Conservation (phyloP, 441 rosid species). For the Sinapis alba region DNA sequence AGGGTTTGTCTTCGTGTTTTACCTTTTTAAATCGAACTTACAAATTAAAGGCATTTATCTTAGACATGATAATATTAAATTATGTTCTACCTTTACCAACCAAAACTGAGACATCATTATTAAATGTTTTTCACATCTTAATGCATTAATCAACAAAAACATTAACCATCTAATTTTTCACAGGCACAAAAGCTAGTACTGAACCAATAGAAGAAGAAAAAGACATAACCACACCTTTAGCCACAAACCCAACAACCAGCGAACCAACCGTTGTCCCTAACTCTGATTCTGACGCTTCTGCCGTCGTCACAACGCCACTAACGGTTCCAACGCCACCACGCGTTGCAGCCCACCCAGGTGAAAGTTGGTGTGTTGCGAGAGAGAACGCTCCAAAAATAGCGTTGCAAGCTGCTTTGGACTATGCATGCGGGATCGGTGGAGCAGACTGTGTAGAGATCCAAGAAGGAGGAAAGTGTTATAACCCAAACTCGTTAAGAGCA, state of each 20-base stretch:
- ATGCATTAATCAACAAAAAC: conserved; percentile 11
- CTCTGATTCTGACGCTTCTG: conserved; percentile 74
- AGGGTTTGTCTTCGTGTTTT: conserved; percentile 7
- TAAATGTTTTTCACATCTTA: conserved; percentile 11
- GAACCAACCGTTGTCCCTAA: conserved; percentile 62
- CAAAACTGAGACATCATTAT: conserved; percentile 18
- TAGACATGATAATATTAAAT: conserved; percentile 3
- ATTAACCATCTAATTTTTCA: background rate
- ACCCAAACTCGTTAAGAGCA: conserved; percentile 51
- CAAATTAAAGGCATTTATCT: conserved; percentile 1
- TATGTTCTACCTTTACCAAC: conserved; percentile 21
- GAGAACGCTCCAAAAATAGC: conserved; percentile 49
- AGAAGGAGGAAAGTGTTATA: conserved; percentile 57
- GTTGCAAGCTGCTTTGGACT: conserved; percentile 66
- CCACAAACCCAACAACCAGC: conserved; percentile 72
- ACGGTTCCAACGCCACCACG: conserved; percentile 37
- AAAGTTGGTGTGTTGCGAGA: conserved; percentile 78
- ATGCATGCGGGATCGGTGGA: conserved; percentile 63
- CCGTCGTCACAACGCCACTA: conserved; percentile 48
- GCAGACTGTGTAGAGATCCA: conserved; percentile 65
- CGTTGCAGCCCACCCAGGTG: conserved; percentile 42
- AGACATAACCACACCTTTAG: conserved; percentile 80
- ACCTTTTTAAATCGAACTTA: background rate
- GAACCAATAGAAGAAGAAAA: conserved; percentile 42
- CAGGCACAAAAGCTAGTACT: conserved; percentile 44